Base-by-base conservation (phyloP, 805 yeast genomes). In the Candida mattraensis region DNA sequence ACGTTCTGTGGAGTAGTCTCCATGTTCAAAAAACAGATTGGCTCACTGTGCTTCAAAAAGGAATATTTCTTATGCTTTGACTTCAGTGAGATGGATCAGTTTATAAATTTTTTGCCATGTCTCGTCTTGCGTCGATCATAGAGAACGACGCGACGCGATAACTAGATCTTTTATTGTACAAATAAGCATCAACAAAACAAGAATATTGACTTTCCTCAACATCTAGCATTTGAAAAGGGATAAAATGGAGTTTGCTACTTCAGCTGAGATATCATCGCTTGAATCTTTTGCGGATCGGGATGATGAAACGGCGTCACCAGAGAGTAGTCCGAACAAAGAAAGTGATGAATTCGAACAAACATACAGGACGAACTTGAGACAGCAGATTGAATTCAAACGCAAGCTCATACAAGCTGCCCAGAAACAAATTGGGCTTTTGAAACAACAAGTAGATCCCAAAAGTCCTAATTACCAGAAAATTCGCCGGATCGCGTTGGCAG, bases 1-100 rank as follows among this genome's bases (percentile, higher is more conserved):
- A 80, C 39, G 40, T 43, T 37, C 29, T 36, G 33, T 13, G 33
- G 5, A 78, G 32, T 79, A 23, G 37, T 29, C 36, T 31, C 37
- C 23, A 31, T 24, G 9, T 14, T 17, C 7, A 24, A 64, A 30
- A 78, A 18, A n/a, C n/a, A n/a, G n/a, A n/a, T n/a, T n/a, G n/a
- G n/a, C n/a, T n/a, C n/a, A n/a, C n/a, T n/a, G n/a, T n/a, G n/a
- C n/a, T n/a, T n/a, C n/a, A n/a, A n/a, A n/a, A n/a, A n/a, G n/a
- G n/a, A n/a, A n/a, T n/a, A n/a, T n/a, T n/a, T n/a, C n/a, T n/a
- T n/a, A n/a, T n/a, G n/a, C n/a, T n/a, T n/a, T n/a, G n/a, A n/a
- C n/a, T n/a, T n/a, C n/a, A n/a, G n/a, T n/a, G n/a, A n/a, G n/a
- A n/a, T n/a, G n/a, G n/a, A 15, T 36, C 22, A 7, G 19, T 11